phyloP scores from a whole-genome alignment of 1,284 basidiomycete genomes.

The Cystobasidium pallidum region DNA sequence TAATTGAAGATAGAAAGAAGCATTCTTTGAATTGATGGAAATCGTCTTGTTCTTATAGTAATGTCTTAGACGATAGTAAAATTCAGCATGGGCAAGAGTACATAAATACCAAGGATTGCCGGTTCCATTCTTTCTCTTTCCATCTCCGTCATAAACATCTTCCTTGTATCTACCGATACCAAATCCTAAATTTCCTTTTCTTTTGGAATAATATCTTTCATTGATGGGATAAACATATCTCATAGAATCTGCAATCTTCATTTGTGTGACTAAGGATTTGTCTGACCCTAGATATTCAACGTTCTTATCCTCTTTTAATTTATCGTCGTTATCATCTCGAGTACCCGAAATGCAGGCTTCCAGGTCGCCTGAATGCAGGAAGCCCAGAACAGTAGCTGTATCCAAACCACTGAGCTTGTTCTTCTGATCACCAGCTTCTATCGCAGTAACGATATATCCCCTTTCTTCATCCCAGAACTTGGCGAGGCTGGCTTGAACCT shows the following conservation, averaged over 20 bases:
- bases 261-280: slow-evolving; percentile 41
- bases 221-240: slow-evolving; percentile 58
- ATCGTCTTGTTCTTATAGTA: slow-evolving; percentile 49
- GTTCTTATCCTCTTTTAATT: not conserved
- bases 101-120: slow-evolving; percentile 60
- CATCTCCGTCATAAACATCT: slow-evolving; percentile 59
- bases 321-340: not conserved
- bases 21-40: slow-evolving; percentile 48
- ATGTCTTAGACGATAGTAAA: slow-evolving; percentile 54
- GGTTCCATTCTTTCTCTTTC: slow-evolving; percentile 55
- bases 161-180: slow-evolving; percentile 59
- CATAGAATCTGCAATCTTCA: slow-evolving; percentile 34
- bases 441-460: slow-evolving; percentile 53
- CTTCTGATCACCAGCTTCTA: slow-evolving; percentile 47
- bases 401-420: slow-evolving; percentile 46
- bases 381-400: slow-evolving; percentile 53
- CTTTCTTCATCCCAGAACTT: slow-evolving; percentile 56
- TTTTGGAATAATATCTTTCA: slow-evolving; percentile 44
- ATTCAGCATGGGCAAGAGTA: slow-evolving; percentile 58
- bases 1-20: slow-evolving; percentile 54
- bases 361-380: slow-evolving; percentile 56
- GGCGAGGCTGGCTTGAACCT: slow-evolving; percentile 52
- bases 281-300: slow-evolving; percentile 37
- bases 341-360: slow-evolving; percentile 11
- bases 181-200: slow-evolving; percentile 51